Conservation (phyloP, 306 rosid genomes). For the Gynostemma pentaphyllum region DNA sequence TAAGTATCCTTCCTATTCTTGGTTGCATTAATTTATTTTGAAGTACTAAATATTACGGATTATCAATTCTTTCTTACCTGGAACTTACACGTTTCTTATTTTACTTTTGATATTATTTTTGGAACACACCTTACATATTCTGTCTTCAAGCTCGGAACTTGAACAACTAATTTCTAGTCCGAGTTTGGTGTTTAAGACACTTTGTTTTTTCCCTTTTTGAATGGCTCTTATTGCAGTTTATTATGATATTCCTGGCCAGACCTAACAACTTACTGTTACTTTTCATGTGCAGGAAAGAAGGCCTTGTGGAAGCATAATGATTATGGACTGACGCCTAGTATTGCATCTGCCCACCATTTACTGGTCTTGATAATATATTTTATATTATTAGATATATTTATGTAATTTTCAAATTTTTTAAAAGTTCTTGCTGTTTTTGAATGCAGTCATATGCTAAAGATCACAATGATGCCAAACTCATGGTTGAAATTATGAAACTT, state of each 20-base stretch:
- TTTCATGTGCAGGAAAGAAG: conserved; percentile 56
- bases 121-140: not conserved
- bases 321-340: conserved; percentile 61
- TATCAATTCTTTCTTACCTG: no score
- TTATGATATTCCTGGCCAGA: not conserved
- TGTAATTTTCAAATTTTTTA: not conserved
- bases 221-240: not conserved
- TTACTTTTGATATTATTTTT: no score
- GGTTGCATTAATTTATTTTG: not conserved
- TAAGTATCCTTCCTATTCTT: not conserved
- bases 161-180: no score
- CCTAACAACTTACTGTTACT: not conserved
- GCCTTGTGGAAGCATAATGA: conserved; percentile 80
- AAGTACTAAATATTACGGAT: no score
- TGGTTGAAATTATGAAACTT: conserved; percentile 73
- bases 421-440: conserved; percentile 9
- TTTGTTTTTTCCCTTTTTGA: not conserved
- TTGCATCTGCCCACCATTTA: conserved; percentile 68
- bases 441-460: conserved; percentile 57
- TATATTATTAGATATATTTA: not conserved
- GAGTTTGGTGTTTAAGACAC: no score
- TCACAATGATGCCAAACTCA: conserved; percentile 48
- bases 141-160: no score
- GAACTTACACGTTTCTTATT: no score
- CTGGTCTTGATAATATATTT: conserved; percentile 43